Conservation (phyloP, 2,329 filamentous ascomycete genomes). For the Chrysoporthe deuterocubensis region DNA sequence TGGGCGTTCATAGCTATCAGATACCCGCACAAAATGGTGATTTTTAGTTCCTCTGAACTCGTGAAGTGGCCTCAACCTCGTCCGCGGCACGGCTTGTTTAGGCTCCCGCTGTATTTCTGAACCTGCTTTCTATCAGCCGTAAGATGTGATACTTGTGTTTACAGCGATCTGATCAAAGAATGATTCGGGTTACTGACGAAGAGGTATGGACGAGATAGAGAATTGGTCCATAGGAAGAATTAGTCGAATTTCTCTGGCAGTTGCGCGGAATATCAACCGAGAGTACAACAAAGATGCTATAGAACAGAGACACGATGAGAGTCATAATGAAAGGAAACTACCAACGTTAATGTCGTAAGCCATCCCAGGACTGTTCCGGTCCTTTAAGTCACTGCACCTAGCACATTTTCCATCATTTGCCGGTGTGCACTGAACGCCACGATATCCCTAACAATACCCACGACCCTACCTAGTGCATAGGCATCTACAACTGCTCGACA, state of each 20-base stretch:
- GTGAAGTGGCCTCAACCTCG: not conserved
- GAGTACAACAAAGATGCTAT: not conserved
- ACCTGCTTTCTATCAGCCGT: no score
- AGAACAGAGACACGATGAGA: not conserved
- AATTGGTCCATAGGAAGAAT: not conserved
- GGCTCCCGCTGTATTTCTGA: no score
- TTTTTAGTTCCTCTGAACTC: not conserved
- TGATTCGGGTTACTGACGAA: not conserved
- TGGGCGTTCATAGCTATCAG: slow-evolving; percentile 15
- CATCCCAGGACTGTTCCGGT: not conserved
- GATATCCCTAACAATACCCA: not conserved
- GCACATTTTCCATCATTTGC: not conserved
- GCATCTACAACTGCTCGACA: slow-evolving; percentile 61
- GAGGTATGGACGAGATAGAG: not conserved
- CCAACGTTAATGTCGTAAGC: not conserved
- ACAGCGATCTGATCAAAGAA: not conserved
- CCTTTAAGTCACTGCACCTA: not conserved
- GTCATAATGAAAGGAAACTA: not conserved
- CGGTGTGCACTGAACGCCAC: not conserved
- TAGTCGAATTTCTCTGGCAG: not conserved
- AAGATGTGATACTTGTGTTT: no score
- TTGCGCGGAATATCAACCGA: not conserved
- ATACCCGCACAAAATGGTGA: not conserved
- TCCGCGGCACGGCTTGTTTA: not conserved
- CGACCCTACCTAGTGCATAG: not conserved